Evolutionary conservation across 2,329 filamentous ascomycete genomes (phyloP), one percentile per base, ranked within the genome.

Genomic region (Phoma sp.): DNA sequence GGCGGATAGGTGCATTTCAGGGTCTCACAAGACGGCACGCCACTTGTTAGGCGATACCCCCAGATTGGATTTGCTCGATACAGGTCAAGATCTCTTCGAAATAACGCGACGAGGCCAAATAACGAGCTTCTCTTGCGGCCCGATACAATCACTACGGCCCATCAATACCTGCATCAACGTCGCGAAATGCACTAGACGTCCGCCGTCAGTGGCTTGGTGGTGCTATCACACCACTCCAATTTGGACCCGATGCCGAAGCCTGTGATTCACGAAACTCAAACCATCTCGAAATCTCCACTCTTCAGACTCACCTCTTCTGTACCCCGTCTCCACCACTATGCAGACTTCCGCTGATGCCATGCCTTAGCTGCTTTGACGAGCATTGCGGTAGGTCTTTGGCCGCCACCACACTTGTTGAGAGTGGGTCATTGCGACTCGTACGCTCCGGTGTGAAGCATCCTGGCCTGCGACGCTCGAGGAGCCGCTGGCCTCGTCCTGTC

Each of bases 381-480:
- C 24, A 9, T 7, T 10, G 36, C 41, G 47, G 47, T 32, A 33
- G 24, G 46, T 48, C 52, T 47, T 56, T 25, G 43, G 52, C n/a
- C 29, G 43, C 27, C 13, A 47, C 22, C 43, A 42, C 33, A 41
- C 3, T 47, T 56, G 52, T 56, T 56, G 52, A 51, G 52, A 44
- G 52, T 51, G 52, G 52, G 52, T 43, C 47, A 22, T 38, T 27
- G 42, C 37, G 41, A 46, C 52, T 49, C 41, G 27, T 27, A 27
- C n/a, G 11, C 40, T 18, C 47, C 24, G 29, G 30, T 42, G 38
- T 23, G n/a, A 22, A 46, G 23, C 41, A 42, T 4, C 46, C 39
- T 42, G 47, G 46, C 13, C 11, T 33, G 22, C 25, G 32, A 46
- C 30, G 36, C 41, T 55, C 32, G 4, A 46, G 30, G 41, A 49